Conservation (phyloP, 495 filamentous ascomycete genomes). For the Xylaria intraflava region DNA sequence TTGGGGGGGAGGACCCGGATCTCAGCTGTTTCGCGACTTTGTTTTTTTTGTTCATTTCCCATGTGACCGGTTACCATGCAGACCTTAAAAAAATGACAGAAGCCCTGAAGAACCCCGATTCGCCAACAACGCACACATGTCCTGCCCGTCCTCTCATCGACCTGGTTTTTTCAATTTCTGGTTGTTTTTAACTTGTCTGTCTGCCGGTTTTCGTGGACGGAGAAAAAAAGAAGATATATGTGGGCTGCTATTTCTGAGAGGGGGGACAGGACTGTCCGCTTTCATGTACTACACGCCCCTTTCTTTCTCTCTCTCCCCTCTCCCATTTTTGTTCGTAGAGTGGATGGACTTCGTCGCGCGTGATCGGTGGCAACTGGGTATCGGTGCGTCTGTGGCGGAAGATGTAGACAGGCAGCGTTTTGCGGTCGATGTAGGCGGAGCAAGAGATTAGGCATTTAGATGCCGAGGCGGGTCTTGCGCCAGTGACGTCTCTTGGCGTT, state of each 20-base stretch:
- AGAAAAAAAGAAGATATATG: background rate
- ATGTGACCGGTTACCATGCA: conserved; percentile 28
- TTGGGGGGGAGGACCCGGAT: background rate
- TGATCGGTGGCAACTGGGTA: conserved; percentile 10
- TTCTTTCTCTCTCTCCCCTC: background rate
- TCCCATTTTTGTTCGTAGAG: no score
- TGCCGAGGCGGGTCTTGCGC: conserved; percentile 98
- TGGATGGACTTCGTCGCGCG: conserved; percentile 1
- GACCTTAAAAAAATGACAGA: conserved; percentile 20
- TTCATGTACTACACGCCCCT: background rate
- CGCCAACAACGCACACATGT: conserved; percentile 17
- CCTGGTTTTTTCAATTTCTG: conserved; percentile 7
- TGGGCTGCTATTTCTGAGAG: background rate
- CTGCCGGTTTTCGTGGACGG: conserved; percentile 7
- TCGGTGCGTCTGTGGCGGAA: conserved; percentile 9
- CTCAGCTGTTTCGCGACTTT: conserved; percentile 18
- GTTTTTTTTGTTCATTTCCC: conserved; percentile 29
- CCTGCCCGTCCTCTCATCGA: conserved; percentile 8
- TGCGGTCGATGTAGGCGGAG: conserved; percentile 26
- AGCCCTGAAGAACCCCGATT: conserved; percentile 24
- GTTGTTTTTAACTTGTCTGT: conserved; percentile 1
- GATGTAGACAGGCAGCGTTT: background rate
- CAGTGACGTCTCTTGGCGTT: conserved; percentile 99
- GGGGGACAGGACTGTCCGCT: background rate
- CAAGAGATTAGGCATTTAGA: conserved; percentile 54